Evolutionary conservation across 352 stramenopile species (phyloP).

Genomic region (Saprolegnia parasitica): DNA sequence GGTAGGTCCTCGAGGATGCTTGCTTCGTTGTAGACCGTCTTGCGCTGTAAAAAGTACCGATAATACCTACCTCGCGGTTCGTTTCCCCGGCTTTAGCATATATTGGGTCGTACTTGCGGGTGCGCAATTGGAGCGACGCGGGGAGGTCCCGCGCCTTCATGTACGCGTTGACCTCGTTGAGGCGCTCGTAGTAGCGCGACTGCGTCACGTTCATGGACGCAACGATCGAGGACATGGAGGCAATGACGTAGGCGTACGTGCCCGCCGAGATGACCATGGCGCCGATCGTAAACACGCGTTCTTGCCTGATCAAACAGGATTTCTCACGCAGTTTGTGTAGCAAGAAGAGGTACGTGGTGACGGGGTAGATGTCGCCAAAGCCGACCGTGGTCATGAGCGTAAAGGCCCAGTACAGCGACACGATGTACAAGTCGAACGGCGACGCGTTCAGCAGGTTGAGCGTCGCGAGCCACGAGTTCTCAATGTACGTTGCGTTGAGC

Average conservation of each 20-base stretch:
- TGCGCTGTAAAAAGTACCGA: constrained; percentile 6
- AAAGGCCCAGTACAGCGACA: constrained; percentile 62
- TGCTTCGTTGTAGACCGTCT: constrained; percentile 14
- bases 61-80: background rate
- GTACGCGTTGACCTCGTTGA: constrained; percentile 55
- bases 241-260: constrained; percentile 70
- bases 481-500: constrained; percentile 12
- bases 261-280: constrained; percentile 66
- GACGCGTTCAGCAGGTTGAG: constrained; percentile 28
- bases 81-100: background rate
- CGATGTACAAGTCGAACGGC: constrained; percentile 42
- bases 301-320: background rate
- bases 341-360: constrained; percentile 29
- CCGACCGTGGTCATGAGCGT: constrained; percentile 71
- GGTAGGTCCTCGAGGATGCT: constrained; percentile 13
- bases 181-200: constrained; percentile 46
- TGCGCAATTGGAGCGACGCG: constrained; percentile 37
- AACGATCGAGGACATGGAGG: constrained; percentile 50
- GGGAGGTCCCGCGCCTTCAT: constrained; percentile 46
- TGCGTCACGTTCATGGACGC: constrained; percentile 44
- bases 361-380: constrained; percentile 57
- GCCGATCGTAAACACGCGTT: constrained; percentile 44
- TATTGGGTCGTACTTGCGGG: constrained; percentile 26
- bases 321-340: background rate
- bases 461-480: background rate